Evolutionary conservation across 352 stramenopile species (phyloP).

Genomic region (Achlya hypogyna): DNA sequence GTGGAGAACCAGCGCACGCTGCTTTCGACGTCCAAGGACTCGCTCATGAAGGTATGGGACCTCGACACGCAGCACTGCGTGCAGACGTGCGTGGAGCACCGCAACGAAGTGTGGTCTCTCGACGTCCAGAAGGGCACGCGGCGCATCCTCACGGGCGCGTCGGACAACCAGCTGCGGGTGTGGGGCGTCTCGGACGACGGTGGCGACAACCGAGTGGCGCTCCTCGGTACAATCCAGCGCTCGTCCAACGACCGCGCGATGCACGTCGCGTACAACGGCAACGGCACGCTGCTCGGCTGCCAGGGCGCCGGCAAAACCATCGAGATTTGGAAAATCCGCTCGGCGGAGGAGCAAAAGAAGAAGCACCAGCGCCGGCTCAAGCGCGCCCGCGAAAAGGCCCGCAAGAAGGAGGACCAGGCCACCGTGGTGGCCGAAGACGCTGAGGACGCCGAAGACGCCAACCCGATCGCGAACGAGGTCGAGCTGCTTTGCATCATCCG

Average conservation of each 20-base stretch:
- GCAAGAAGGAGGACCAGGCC: constrained; percentile 51
- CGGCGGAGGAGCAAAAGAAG: constrained; percentile 82
- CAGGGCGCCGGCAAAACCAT: constrained; percentile 83
- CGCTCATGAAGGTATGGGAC: constrained; percentile 92
- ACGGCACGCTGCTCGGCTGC: constrained; percentile 58
- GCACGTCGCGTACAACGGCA: constrained; percentile 45
- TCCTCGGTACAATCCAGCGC: constrained; percentile 62
- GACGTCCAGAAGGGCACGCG: constrained; percentile 55
- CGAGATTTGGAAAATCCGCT: constrained; percentile 85
- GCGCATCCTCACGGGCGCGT: constrained; percentile 65
- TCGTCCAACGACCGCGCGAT: constrained; percentile 68
- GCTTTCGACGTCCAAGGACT: constrained; percentile 87
- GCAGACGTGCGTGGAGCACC: constrained; percentile 89
- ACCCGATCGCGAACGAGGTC: constrained; percentile 70
- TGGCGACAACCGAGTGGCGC: constrained; percentile 34
- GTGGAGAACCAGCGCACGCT: constrained; percentile 46
- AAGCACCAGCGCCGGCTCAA: constrained; percentile 86
- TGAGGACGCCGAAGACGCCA: constrained; percentile 46
- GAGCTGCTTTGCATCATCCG: constrained; percentile 81
- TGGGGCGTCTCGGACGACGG: constrained; percentile 39
- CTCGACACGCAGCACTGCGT: constrained; percentile 90
- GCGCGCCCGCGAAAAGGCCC: constrained; percentile 79
- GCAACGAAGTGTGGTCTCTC: constrained; percentile 89
- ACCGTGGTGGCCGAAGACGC: constrained; percentile 25
- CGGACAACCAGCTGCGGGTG: constrained; percentile 75